Evolutionary conservation across 1,139 yeast genomes (phyloP).

Genomic region (Hyphopichia burtonii): DNA sequence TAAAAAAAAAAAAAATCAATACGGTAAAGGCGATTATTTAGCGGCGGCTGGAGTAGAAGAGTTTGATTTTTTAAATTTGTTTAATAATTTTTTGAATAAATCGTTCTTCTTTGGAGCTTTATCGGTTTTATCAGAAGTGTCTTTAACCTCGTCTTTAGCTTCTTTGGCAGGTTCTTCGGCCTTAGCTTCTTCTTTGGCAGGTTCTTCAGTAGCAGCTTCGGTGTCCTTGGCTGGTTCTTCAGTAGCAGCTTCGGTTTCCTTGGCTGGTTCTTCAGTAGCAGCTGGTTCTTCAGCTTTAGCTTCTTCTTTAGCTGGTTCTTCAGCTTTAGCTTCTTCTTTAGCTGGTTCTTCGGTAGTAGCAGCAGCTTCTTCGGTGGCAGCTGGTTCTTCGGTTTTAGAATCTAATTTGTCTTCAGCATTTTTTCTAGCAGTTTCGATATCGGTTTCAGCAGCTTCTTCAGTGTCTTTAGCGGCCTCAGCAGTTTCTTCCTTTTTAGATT

Average conservation of each 20-base stretch:
- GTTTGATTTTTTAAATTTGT: conserved; percentile 47
- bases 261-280: conserved; percentile 7
- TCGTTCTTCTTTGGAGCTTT: conserved; percentile 47
- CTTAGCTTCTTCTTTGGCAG: conserved; percentile 7
- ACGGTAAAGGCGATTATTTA: too few relatives aligned
- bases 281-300: conserved; percentile 9
- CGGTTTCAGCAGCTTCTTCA: conserved; percentile 3
- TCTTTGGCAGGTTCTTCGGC: conserved; percentile 15
- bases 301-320: conserved; percentile 9
- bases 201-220: conserved; percentile 8
- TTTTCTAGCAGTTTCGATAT: conserved; percentile 6
- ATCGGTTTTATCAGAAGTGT: conserved; percentile 26
- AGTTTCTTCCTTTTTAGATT: conserved; percentile 10
- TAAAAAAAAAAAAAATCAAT: not conserved
- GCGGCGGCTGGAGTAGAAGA: conserved; percentile 31
- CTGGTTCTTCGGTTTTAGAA: conserved; percentile 10
- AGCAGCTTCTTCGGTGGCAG: conserved; percentile 8
- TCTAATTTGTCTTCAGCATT: conserved; percentile 16
- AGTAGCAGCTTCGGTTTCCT: conserved; percentile 5
- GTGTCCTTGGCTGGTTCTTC: conserved; percentile 6
- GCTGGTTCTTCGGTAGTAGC: conserved; percentile 8
- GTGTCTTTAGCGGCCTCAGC: not conserved
- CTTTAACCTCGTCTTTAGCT: conserved; percentile 31
- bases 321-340: conserved; percentile 9
- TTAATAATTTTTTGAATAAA: conserved; percentile 48